Percentiles rank a stretch among this genome's conserved stretches.
These are phyloP conservation scores for Trichoderma sp. DNA, from an alignment of 2,329 filamentous ascomycete genomes.

Conservation along the genomic window DNA sequence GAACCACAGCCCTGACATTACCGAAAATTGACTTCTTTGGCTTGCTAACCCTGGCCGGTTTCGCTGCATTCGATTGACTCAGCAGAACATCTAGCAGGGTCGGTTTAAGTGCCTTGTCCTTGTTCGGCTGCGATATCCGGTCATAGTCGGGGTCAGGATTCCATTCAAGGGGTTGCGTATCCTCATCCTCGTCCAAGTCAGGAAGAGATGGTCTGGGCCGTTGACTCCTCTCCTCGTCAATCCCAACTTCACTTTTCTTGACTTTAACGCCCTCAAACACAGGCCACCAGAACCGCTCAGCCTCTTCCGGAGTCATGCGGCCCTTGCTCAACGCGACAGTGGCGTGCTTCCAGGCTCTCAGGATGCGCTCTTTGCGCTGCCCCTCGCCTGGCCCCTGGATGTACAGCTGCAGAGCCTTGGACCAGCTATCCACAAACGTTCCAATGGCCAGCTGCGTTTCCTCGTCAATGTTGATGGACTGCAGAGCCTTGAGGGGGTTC, in stretches of 20 bases:
- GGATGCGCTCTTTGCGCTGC: conserved; percentile 5
- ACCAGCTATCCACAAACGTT: conserved; percentile 15
- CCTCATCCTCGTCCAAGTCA: not conserved
- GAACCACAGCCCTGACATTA: not conserved
- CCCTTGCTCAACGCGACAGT: conserved; percentile 6
- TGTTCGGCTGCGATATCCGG: not conserved
- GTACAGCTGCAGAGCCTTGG: conserved; percentile 13
- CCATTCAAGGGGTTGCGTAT: conserved; percentile 15
- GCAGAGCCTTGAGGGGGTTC: not conserved
- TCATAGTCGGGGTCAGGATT: conserved; percentile 14
- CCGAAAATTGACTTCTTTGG: not conserved
- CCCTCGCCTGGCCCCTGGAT: not conserved
- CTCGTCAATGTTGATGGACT: not conserved
- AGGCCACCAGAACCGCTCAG: conserved; percentile 16
- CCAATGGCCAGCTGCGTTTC: conserved; percentile 4
- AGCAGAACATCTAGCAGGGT: conserved; percentile 19
- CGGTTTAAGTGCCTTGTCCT: not conserved
- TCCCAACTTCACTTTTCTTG: conserved; percentile 1
- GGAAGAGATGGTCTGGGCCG: conserved; percentile 11
- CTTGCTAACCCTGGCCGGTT: not conserved
- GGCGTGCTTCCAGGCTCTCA: conserved; percentile 16
- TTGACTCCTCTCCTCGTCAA: not conserved
- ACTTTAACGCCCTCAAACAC: not conserved
- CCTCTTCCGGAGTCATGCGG: conserved; percentile 24
- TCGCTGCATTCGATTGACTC: not conserved